A percentile compares a stretch with the other conserved stretches of the same genome.
Evolutionary conservation across 2,329 filamentous ascomycete genomes (phyloP).

Genomic region (Trichophyton simii): DNA sequence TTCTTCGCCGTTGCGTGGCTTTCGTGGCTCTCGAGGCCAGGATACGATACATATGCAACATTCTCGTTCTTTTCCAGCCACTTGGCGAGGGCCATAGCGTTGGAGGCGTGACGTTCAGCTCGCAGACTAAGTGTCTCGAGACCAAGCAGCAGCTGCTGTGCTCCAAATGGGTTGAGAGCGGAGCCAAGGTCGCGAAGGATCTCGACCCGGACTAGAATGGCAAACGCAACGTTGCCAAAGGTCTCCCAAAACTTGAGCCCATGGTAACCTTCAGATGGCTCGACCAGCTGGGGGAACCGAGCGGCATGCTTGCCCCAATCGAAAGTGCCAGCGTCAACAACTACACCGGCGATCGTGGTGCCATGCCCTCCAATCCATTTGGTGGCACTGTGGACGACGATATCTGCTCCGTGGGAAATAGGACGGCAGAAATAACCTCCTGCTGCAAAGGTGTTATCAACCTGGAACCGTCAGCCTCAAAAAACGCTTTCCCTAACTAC

Average conservation of each 20-base stretch:
- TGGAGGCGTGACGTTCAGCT: constrained; percentile 73
- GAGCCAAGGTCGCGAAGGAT: constrained; percentile 77
- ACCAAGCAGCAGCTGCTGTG: constrained; percentile 82
- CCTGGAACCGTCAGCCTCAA: constrained; percentile 31
- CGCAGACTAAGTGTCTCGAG: constrained; percentile 81
- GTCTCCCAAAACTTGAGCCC: constrained; percentile 91
- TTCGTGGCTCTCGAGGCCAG: constrained; percentile 68
- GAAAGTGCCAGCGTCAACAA: constrained; percentile 83
- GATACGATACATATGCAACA: constrained; percentile 90
- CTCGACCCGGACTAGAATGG: constrained; percentile 77
- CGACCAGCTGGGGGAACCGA: constrained; percentile 85
- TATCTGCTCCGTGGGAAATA: constrained; percentile 83
- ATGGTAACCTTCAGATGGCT: constrained; percentile 81
- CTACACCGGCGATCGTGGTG: constrained; percentile 75
- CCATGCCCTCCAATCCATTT: constrained; percentile 97
- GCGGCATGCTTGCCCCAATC: constrained; percentile 77
- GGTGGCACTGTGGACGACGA: constrained; percentile 85
- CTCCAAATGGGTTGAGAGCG: constrained; percentile 75
- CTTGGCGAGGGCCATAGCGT: constrained; percentile 64
- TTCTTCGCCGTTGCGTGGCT: constrained; percentile 72
- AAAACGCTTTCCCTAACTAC: no score
- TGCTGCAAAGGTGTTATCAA: constrained; percentile 92
- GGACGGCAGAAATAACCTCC: constrained; percentile 79
- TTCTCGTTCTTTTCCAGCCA: constrained; percentile 75
- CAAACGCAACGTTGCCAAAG: constrained; percentile 70